Conservation (phyloP, 140 eudicot species). For the Stevia rebaudiana region DNA sequence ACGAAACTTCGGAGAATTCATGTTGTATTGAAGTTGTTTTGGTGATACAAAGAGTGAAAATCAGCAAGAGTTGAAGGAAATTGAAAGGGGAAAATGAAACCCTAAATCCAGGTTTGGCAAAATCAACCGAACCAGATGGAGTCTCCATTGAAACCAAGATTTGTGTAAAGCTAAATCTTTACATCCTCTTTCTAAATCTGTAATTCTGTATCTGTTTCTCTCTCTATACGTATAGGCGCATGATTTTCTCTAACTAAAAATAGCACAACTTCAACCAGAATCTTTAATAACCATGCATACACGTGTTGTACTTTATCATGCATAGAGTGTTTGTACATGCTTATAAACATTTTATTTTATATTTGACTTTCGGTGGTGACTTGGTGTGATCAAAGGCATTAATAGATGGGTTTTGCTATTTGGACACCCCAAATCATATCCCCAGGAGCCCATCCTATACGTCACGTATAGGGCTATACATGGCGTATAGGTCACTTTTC, state of each 20-base stretch:
- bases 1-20: conserved; percentile 27
- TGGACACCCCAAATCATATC: too few relatives aligned
- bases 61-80: conserved; percentile 25
- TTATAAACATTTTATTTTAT: too few relatives aligned
- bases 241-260: conserved; percentile 14
- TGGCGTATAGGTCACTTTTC: too few relatives aligned
- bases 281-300: conserved; percentile 1
- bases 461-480: too few relatives aligned
- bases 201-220: conserved; percentile 9
- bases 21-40: conserved; percentile 29
- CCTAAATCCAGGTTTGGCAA: conserved; percentile 15
- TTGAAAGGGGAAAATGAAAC: conserved; percentile 7
- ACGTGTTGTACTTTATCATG: too few relatives aligned
- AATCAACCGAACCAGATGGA: conserved; percentile 4
- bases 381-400: too few relatives aligned
- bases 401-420: too few relatives aligned
- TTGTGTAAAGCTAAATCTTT: conserved; percentile 17
- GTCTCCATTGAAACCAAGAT: conserved; percentile 30
- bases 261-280: not conserved
- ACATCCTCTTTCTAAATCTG: conserved; percentile 19
- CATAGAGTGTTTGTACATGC: too few relatives aligned
- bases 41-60: conserved; percentile 23
- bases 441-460: too few relatives aligned
- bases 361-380: too few relatives aligned
- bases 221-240: conserved; percentile 10